phyloP scores from a whole-genome alignment of 495 filamentous ascomycete species.

The Penicillium atrosanguineum region DNA sequence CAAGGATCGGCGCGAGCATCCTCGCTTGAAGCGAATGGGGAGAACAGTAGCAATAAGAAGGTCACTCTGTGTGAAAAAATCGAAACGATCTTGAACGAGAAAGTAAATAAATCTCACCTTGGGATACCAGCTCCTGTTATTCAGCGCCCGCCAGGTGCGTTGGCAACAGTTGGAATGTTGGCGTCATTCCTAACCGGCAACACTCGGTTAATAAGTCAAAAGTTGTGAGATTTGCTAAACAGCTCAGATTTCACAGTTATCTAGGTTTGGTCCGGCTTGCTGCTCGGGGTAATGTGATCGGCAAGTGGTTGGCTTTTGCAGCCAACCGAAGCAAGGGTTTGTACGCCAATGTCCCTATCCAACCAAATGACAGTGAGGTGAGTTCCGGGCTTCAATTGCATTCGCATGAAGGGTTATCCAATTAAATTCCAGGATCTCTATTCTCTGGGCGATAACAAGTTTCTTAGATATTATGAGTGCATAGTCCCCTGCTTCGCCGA shows the following conservation, averaged over 20 bases:
- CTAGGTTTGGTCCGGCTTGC: neutral
- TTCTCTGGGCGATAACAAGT: too few species aligned
- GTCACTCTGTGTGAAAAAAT: neutral
- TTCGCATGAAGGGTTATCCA: too few species aligned
- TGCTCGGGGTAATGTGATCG: neutral
- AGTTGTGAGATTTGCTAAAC: neutral
- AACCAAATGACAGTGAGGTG: neutral
- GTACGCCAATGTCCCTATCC: neutral
- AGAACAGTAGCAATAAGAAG: neutral
- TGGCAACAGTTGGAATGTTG: neutral
- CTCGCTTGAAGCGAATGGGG: neutral
- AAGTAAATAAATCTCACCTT: neutral
- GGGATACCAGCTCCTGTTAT: neutral
- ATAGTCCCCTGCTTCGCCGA: too few species aligned
- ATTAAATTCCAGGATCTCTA: too few species aligned
- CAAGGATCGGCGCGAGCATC: slow-evolving; percentile 6
- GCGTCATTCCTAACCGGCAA: neutral
- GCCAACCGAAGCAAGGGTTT: neutral
- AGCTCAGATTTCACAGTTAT: neutral
- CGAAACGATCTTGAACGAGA: neutral
- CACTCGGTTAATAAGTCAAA: neutral
- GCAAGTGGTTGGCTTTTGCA: neutral
- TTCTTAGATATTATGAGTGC: too few species aligned
- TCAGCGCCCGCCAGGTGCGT: neutral
- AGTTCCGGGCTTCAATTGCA: too few species aligned